These are phyloP conservation scores for Beauveria sp. DNA, from an alignment of 2,329 filamentous ascomycete genomes.

Conservation along the genomic window DNA sequence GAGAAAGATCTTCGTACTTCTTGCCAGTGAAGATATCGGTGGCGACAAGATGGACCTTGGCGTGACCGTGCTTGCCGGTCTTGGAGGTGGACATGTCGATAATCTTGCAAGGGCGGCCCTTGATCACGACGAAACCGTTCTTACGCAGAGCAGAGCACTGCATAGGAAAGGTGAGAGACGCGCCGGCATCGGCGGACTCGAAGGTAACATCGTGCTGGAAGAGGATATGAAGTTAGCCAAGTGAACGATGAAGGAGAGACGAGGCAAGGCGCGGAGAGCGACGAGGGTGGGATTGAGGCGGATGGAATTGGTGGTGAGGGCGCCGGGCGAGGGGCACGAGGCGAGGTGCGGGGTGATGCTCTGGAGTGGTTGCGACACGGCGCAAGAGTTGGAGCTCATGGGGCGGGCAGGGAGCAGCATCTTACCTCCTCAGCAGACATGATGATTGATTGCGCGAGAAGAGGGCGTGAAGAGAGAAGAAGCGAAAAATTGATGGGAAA, in stretches of 20 bases:
- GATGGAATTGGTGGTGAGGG: neutral
- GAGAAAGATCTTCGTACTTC: slow-evolving; percentile 98
- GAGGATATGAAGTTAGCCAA: slow-evolving; percentile 13
- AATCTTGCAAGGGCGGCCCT: slow-evolving; percentile 99
- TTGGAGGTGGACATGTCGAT: slow-evolving; percentile 99
- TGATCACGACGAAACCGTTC: slow-evolving; percentile 98
- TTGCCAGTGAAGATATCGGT: slow-evolving; percentile 99
- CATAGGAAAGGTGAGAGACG: slow-evolving; percentile 90
- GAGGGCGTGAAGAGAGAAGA: slow-evolving; percentile 20
- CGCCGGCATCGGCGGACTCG: slow-evolving; percentile 92
- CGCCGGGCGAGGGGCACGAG: slow-evolving; percentile 28
- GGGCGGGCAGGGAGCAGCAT: slow-evolving; percentile 17
- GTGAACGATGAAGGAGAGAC: neutral
- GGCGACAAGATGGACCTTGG: slow-evolving; percentile 97
- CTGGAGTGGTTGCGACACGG: slow-evolving; percentile 11
- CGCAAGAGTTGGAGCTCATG: slow-evolving; percentile 15
- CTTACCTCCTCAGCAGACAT: slow-evolving; percentile 52
- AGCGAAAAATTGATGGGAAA: slow-evolving; percentile 16
- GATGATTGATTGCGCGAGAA: slow-evolving; percentile 39
- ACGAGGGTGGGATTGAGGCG: neutral
- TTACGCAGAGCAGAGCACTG: slow-evolving; percentile 99
- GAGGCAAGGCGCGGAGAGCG: slow-evolving; percentile 5
- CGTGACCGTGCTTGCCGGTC: slow-evolving; percentile 99
- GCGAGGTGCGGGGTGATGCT: slow-evolving; percentile 40
- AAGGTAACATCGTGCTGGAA: slow-evolving; percentile 63